Evolutionary conservation across 1,284 basidiomycete genomes (phyloP).

Genomic region (Pseudomicrostroma phylloplanum): DNA sequence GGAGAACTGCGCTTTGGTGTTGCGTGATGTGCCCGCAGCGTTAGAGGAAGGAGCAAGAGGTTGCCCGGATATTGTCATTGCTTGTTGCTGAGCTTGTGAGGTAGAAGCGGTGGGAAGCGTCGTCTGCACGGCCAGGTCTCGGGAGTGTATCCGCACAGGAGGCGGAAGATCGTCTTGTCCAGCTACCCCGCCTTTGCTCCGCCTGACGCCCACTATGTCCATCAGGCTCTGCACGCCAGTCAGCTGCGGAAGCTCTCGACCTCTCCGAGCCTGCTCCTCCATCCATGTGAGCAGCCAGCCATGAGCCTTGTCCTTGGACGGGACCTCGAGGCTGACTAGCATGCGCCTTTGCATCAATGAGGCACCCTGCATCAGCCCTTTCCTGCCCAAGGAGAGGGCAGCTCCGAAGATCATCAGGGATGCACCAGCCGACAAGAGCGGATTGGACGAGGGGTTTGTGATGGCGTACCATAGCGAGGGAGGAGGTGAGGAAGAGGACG

Average conservation of each 20-base stretch:
- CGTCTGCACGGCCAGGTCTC: slow-evolving; percentile 7
- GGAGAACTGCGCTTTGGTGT: slow-evolving; percentile 60
- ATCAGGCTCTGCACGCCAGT: slow-evolving; percentile 23
- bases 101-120: slow-evolving; percentile 20
- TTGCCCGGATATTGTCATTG: not conserved
- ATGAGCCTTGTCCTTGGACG: slow-evolving; percentile 88
- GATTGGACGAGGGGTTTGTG: slow-evolving; percentile 25
- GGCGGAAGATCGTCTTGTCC: not conserved
- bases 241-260: not conserved
- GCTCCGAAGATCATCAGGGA: slow-evolving; percentile 48
- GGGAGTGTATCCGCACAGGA: slow-evolving; percentile 1
- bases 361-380: slow-evolving; percentile 63
- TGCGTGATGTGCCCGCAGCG: not conserved
- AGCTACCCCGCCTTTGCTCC: not conserved
- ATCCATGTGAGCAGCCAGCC: slow-evolving; percentile 98
- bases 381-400: slow-evolving; percentile 29
- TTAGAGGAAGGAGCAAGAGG: not conserved
- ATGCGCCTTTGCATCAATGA: slow-evolving; percentile 76
- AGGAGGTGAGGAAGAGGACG: not conserved
- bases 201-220: slow-evolving; percentile 35
- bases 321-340: slow-evolving; percentile 91
- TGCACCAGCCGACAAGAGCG: slow-evolving; percentile 45
- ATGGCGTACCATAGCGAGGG: slow-evolving; percentile 1
- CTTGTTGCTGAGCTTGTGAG: slow-evolving; percentile 16
- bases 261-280: slow-evolving; percentile 56